These are phyloP conservation scores for Vanilla planifolia DNA, from an alignment of 106 monocot genomes.

Conservation along the genomic window DNA sequence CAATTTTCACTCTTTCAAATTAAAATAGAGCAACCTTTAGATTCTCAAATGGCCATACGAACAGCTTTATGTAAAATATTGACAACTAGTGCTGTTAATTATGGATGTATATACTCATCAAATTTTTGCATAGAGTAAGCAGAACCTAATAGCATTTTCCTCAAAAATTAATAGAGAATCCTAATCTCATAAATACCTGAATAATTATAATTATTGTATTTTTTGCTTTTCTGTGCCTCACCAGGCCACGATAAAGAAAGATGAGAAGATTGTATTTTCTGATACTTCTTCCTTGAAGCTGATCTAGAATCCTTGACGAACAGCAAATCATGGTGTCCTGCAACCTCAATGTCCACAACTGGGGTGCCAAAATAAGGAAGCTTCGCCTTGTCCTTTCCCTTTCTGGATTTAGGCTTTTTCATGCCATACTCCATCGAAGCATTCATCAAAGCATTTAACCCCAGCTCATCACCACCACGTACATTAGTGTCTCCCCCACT, in stretches of 20 bases:
- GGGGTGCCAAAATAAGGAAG: background rate
- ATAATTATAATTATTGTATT: constrained; percentile 25
- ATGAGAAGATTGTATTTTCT: constrained; percentile 23
- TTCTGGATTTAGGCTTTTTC: constrained; percentile 36
- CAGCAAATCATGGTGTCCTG: constrained; percentile 31
- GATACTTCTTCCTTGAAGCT: constrained; percentile 24
- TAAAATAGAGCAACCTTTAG: no score
- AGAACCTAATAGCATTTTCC: no score
- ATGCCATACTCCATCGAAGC: constrained; percentile 71
- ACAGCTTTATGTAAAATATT: no score
- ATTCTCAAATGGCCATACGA: no score
- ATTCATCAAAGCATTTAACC: constrained; percentile 47
- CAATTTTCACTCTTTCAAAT: no score
- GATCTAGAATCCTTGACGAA: constrained; percentile 45
- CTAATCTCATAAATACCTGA: constrained; percentile 34
- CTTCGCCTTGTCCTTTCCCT: constrained; percentile 16
- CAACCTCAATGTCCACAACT: constrained; percentile 15
- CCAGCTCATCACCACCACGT: constrained; percentile 22
- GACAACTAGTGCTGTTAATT: no score
- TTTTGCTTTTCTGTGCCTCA: constrained; percentile 42
- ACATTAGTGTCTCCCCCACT: constrained; percentile 15
- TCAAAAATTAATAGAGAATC: background rate
- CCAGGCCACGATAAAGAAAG: constrained; percentile 77
- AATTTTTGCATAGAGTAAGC: no score
- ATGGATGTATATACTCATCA: no score